Conservation (phyloP, 768 basidiomycete species). For the Termitomyces sp. region DNA sequence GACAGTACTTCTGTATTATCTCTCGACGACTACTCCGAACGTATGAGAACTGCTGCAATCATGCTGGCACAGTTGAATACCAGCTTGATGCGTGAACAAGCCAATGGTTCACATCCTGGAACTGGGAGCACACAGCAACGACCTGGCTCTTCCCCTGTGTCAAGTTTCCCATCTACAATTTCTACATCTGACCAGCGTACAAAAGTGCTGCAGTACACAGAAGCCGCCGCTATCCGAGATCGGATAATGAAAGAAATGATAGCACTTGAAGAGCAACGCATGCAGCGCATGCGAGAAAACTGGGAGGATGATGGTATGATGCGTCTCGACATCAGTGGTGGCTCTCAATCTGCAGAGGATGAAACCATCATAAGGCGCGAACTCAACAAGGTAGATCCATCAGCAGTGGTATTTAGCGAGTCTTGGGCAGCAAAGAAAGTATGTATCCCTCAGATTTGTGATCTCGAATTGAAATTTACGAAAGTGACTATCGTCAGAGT, state of each 20-base stretch:
- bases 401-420: slow-evolving; percentile 93
- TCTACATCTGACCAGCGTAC: slow-evolving; percentile 42
- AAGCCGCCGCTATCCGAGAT: slow-evolving; percentile 87
- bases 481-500: slow-evolving; percentile 40
- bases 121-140: slow-evolving; percentile 5
- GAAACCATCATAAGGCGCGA: slow-evolving; percentile 92
- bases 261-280: slow-evolving; percentile 91
- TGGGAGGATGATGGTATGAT: slow-evolving; percentile 65
- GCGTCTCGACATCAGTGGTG: slow-evolving; percentile 45
- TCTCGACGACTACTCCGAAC: slow-evolving; percentile 95
- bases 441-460: slow-evolving; percentile 4
- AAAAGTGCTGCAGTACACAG: slow-evolving; percentile 64
- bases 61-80: slow-evolving; percentile 97
- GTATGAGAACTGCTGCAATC: slow-evolving; percentile 97
- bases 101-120: slow-evolving; percentile 16
- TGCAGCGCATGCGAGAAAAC: slow-evolving; percentile 83
- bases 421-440: slow-evolving; percentile 95
- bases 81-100: slow-evolving; percentile 56
- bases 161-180: slow-evolving; percentile 26
- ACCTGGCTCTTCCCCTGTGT: slow-evolving; percentile 31
- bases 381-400: slow-evolving; percentile 92
- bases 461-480: background rate
- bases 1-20: slow-evolving; percentile 44
- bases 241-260: slow-evolving; percentile 99
- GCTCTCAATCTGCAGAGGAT: slow-evolving; percentile 75